Percentiles rank a stretch among this genome's conserved stretches.
phyloP scores from a whole-genome alignment of 495 filamentous ascomycete genomes.

The Penicillium waksmanii region DNA sequence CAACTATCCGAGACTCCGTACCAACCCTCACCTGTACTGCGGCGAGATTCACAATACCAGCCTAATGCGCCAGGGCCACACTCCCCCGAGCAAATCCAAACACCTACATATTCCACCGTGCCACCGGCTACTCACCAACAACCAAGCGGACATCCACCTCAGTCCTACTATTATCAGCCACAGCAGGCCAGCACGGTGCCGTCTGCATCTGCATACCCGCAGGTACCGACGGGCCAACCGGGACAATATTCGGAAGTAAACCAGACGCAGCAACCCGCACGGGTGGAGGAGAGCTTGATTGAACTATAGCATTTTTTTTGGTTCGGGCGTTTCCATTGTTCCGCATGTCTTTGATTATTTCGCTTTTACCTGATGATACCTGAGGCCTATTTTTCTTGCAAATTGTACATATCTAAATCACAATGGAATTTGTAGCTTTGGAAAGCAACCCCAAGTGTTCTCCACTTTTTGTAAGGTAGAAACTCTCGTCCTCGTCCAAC shows the following conservation, averaged over 20 bases:
- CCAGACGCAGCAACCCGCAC: slow-evolving; percentile 52
- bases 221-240: slow-evolving; percentile 36
- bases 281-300: slow-evolving; percentile 89
- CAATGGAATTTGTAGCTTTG: background rate
- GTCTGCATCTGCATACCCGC: slow-evolving; percentile 41
- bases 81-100: slow-evolving; percentile 33
- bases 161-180: slow-evolving; percentile 46
- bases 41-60: slow-evolving; percentile 42
- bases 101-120: slow-evolving; percentile 36
- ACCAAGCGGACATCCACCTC: slow-evolving; percentile 31
- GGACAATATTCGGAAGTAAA: slow-evolving; percentile 68
- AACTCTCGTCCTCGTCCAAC: background rate
- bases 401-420: slow-evolving; percentile 1
- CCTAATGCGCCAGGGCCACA: slow-evolving; percentile 35
- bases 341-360: slow-evolving; percentile 2
- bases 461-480: slow-evolving; percentile 1
- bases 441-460: background rate
- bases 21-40: slow-evolving; percentile 33
- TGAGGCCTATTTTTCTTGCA: slow-evolving; percentile 14
- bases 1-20: slow-evolving; percentile 29
- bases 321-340: slow-evolving; percentile 13
- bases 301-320: slow-evolving; percentile 54
- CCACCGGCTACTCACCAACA: slow-evolving; percentile 34
- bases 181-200: slow-evolving; percentile 48
- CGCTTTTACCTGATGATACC: slow-evolving; percentile 30